Conservation (phyloP, 306 rosid species). For the Myrica gale region DNA sequence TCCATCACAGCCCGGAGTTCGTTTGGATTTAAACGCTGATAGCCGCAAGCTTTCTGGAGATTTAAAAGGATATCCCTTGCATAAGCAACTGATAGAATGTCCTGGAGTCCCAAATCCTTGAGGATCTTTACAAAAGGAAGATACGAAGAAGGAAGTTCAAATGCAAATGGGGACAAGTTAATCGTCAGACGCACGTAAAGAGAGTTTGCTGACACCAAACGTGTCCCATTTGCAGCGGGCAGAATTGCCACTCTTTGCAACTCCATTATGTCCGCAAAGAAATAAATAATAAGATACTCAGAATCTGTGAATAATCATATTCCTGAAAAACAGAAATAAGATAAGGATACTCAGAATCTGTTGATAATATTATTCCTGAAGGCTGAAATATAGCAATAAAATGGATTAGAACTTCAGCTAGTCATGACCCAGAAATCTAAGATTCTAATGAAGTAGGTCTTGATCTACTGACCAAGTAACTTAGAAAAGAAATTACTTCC, state of each 20-base stretch:
- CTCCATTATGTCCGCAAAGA: constrained; percentile 63
- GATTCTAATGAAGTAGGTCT: background rate
- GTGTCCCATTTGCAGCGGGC: constrained; percentile 96
- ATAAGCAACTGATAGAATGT: constrained; percentile 64
- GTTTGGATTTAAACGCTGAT: constrained; percentile 91
- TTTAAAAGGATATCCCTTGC: constrained; percentile 77
- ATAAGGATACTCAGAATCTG: no score
- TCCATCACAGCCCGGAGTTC: constrained; percentile 96
- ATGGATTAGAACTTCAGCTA: constrained; percentile 1
- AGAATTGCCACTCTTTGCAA: constrained; percentile 71
- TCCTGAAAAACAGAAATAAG: background rate
- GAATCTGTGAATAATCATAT: background rate
- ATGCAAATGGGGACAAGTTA: constrained; percentile 94
- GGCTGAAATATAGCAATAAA: no score
- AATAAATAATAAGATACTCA: constrained; percentile 14
- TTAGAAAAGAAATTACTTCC: background rate
- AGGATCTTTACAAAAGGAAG: constrained; percentile 83
- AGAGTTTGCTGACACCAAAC: constrained; percentile 72
- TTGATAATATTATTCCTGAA: no score
- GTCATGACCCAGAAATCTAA: background rate
- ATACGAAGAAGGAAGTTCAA: constrained; percentile 83
- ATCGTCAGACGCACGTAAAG: constrained; percentile 77
- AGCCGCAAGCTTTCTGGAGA: constrained; percentile 86
- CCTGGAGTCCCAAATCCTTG: constrained; percentile 90
- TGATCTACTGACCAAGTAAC: background rate